A percentile compares a stretch with the other conserved stretches of the same genome.
These are phyloP conservation scores for Clausena lansium DNA, from an alignment of 345 rosid genomes.

Conservation along the genomic window DNA sequence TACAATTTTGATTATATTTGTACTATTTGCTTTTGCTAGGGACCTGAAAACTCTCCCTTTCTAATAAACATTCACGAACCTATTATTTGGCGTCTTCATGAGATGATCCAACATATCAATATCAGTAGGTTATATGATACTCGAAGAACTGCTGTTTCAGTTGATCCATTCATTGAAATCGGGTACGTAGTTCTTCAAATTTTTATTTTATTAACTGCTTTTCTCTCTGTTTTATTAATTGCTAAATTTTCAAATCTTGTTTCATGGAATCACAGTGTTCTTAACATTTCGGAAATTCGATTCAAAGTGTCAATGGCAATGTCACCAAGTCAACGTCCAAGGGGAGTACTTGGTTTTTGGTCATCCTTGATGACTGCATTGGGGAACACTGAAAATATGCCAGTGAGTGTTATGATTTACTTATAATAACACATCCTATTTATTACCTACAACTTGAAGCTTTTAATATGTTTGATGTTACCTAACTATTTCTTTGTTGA, in stretches of 20 bases:
- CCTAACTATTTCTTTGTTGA: background rate
- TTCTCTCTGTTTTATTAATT: conserved; percentile 8
- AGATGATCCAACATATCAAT: conserved; percentile 90
- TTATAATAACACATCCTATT: background rate
- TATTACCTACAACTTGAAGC: background rate
- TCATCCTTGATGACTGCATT: conserved; percentile 97
- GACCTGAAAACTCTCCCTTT: conserved; percentile 80
- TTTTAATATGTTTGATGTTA: background rate
- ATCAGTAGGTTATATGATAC: conserved; percentile 60
- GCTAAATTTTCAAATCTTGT: conserved; percentile 4
- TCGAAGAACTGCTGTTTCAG: conserved; percentile 81
- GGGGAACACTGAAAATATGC: conserved; percentile 98
- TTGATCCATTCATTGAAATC: conserved; percentile 93
- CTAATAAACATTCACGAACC: conserved; percentile 94
- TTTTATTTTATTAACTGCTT: background rate
- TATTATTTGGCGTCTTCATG: conserved; percentile 97
- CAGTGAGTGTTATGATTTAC: conserved; percentile 48
- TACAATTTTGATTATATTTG: conserved; percentile 11
- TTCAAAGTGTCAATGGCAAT: conserved; percentile 89
- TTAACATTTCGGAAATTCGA: conserved; percentile 85
- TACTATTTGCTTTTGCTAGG: conserved; percentile 43
- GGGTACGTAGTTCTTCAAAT: conserved; percentile 50
- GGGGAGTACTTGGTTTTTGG: conserved; percentile 99
- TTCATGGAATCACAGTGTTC: conserved; percentile 57
- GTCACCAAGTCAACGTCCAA: conserved; percentile 97